Evolutionary conservation across 495 filamentous ascomycete species (phyloP).

Genomic region (Penicillium paxilli): DNA sequence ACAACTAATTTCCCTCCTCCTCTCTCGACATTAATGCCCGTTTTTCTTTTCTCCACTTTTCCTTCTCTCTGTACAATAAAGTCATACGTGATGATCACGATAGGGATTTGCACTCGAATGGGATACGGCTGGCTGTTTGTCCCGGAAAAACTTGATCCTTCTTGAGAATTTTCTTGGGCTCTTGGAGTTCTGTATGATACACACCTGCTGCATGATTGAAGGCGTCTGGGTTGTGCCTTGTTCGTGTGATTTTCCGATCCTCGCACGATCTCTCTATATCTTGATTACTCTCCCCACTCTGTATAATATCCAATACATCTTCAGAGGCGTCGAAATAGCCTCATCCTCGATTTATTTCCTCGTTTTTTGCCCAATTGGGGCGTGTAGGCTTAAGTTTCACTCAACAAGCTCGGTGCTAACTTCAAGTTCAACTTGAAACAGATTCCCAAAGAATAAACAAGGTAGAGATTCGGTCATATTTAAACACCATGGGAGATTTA

Average conservation of each 20-base stretch:
- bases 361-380: neutral
- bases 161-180: conserved; percentile 27
- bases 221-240: conserved; percentile 39
- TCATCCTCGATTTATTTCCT: conserved; percentile 1
- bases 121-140: conserved; percentile 26
- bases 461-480: neutral
- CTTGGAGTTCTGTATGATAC: conserved; percentile 47
- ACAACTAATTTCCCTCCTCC: conserved; percentile 42
- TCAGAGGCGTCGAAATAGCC: conserved; percentile 5
- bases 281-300: conserved; percentile 34
- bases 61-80: conserved; percentile 46
- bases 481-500: neutral
- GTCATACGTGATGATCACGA: conserved; percentile 38
- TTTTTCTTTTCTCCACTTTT: conserved; percentile 15
- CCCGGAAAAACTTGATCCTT: conserved; percentile 21
- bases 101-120: conserved; percentile 26
- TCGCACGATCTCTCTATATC: conserved; percentile 20
- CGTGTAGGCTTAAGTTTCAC: too few relatives aligned
- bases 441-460: too few relatives aligned
- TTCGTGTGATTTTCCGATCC: conserved; percentile 23
- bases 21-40: conserved; percentile 5
- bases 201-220: conserved; percentile 35
- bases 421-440: too few relatives aligned
- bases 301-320: conserved; percentile 36
- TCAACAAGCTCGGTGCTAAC: too few relatives aligned